Evolutionary conservation across 2,329 filamentous ascomycete genomes (phyloP), one percentile per base, ranked within the genome.

Genomic region (Alternaria triticimaculans): DNA sequence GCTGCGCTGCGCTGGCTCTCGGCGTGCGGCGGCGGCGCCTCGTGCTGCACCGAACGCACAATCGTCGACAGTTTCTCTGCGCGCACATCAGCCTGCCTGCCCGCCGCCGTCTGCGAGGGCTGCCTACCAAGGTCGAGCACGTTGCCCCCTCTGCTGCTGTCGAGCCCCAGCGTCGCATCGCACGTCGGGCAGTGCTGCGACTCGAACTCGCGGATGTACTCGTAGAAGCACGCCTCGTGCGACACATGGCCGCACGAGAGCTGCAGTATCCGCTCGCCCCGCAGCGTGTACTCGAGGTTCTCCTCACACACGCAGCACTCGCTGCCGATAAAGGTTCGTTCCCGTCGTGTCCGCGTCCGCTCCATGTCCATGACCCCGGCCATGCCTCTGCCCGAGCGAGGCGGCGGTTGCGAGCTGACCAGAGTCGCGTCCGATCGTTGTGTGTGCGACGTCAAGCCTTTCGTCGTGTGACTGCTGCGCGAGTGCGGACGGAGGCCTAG

Each of bases 221-320:
- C 96, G 82, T 98, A 98, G 79, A 99, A 98, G 82, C 96, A 99
- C 37, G 95, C 96, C 80, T 98, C 96, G 79, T 99, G 96, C 11
- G 95, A 94, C 64, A 99, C 95, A 81, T 99, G 96, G n/a, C 90
- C 88, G 81, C 96, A 99, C 6, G 94, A 96, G 75, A 99, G 96
- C 79, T 98, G 96, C 58, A 99, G 85, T 65, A 99, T 94, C 70
- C 94, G 90, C 83, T 99, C 96, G 63, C 96, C 96, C 55, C 92
- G 92, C 50, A 99, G 86, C 4, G 94, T 99, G 80, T 98, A 95
- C 81, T 98, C 96, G 66, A 99, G 84, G 4, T 94, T 94, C 82
- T 99, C 96, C 80, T 99, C 96, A 78, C 96, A 99, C 15, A 97
- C 94, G 55, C 94, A 92, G 82, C 96, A 99, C 83, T 96, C 92